Conservation (phyloP, 1,139 yeast genomes). For the Scheffersomyces parashehatae region DNA sequence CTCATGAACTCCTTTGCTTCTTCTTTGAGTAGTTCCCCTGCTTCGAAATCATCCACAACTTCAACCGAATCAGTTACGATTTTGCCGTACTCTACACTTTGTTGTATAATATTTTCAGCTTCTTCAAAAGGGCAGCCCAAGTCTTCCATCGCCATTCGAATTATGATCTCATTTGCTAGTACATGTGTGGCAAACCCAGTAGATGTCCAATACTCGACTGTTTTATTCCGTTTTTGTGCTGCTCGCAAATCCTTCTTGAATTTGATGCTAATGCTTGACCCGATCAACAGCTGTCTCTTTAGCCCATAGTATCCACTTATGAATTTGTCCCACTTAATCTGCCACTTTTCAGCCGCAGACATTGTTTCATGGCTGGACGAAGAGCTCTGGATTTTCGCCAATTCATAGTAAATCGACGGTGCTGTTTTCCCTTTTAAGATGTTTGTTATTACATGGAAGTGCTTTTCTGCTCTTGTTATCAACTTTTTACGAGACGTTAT, state of each 20-base stretch:
- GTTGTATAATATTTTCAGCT: slow-evolving; percentile 47
- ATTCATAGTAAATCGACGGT: slow-evolving; percentile 48
- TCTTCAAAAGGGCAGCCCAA: slow-evolving; percentile 31
- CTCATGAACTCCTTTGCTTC: slow-evolving; percentile 14
- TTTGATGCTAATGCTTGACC: slow-evolving; percentile 33
- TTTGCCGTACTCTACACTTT: slow-evolving; percentile 59
- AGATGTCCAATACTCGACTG: slow-evolving; percentile 61
- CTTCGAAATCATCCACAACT: slow-evolving; percentile 29
- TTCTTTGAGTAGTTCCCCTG: slow-evolving; percentile 17
- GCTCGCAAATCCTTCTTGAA: slow-evolving; percentile 27
- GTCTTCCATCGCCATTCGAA: slow-evolving; percentile 53
- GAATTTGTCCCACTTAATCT: slow-evolving; percentile 47
- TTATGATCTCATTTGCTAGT: slow-evolving; percentile 62
- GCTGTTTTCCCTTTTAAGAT: slow-evolving; percentile 43
- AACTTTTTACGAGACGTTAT: slow-evolving; percentile 26
- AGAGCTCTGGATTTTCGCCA: slow-evolving; percentile 43
- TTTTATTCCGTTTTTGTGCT: slow-evolving; percentile 33
- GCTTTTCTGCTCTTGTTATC: slow-evolving; percentile 24
- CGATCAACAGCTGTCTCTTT: slow-evolving; percentile 53
- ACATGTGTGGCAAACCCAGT: slow-evolving; percentile 58
- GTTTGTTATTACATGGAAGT: slow-evolving; percentile 35
- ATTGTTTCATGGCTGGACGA: slow-evolving; percentile 44
- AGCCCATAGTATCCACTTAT: slow-evolving; percentile 67
- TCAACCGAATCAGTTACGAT: slow-evolving; percentile 44
- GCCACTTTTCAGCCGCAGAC: slow-evolving; percentile 48